Evolutionary conservation across 108 stramenopile species (phyloP).

Genomic region (Mayamaea pseudoterrestris): DNA sequence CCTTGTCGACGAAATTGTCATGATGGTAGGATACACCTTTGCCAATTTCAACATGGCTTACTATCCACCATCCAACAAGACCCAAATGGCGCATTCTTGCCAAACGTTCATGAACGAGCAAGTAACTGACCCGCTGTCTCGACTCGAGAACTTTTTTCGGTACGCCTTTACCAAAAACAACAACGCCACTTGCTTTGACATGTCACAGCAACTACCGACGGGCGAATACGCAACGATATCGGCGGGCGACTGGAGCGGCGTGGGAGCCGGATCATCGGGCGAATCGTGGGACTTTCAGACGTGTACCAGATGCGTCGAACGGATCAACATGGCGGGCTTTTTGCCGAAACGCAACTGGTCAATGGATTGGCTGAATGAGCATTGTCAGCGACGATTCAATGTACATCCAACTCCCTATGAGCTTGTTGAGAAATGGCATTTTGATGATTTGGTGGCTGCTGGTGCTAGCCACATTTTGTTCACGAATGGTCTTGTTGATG

Average conservation of each 20-base stretch:
- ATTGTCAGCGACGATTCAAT: slow-evolving; percentile 57
- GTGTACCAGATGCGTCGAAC: slow-evolving; percentile 44
- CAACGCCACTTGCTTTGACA: slow-evolving; percentile 36
- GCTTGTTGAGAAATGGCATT: slow-evolving; percentile 31
- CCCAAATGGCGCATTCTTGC: slow-evolving; percentile 41
- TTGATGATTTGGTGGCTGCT: slow-evolving; percentile 41
- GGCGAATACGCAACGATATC: slow-evolving; percentile 51
- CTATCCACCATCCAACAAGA: slow-evolving; percentile 64
- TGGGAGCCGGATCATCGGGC: slow-evolving; percentile 58
- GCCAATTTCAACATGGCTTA: slow-evolving; percentile 76
- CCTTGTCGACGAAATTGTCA: slow-evolving; percentile 58
- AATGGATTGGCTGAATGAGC: slow-evolving; percentile 26
- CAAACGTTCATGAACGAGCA: not conserved
- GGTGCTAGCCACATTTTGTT: slow-evolving; percentile 55
- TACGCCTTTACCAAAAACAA: slow-evolving; percentile 7
- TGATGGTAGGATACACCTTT: slow-evolving; percentile 75
- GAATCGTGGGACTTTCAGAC: slow-evolving; percentile 70
- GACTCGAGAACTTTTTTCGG: not conserved
- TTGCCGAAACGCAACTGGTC: slow-evolving; percentile 60
- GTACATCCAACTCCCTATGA: slow-evolving; percentile 46
- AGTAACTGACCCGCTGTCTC: not conserved
- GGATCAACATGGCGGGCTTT: slow-evolving; percentile 44
- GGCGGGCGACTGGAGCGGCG: slow-evolving; percentile 75
- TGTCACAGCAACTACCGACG: slow-evolving; percentile 49
- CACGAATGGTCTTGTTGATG: slow-evolving; percentile 70